phyloP scores from a whole-genome alignment of 2,329 filamentous ascomycete species.

The Claviceps sp. region DNA sequence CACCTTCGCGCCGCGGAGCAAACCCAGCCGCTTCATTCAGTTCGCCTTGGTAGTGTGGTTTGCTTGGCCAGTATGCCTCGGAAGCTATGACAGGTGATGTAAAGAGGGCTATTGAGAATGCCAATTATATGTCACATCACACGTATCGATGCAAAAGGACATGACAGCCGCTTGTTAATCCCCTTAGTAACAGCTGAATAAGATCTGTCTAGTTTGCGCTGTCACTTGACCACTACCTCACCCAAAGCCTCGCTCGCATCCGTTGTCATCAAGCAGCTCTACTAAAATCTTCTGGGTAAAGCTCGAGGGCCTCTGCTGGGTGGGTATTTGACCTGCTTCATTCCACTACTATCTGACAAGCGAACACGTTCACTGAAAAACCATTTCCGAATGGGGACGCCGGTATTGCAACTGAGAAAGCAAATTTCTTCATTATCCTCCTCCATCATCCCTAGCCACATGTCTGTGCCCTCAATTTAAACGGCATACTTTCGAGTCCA shows the following conservation, averaged over 20 bases:
- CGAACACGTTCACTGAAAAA: conserved; percentile 1
- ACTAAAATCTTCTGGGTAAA: conserved; percentile 7
- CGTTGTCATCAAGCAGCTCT: conserved; percentile 12
- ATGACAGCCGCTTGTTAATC: conserved; percentile 20
- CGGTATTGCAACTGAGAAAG: conserved; percentile 6
- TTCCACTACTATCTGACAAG: conserved; percentile 1
- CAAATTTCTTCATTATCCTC: background rate
- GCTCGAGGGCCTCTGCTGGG: background rate
- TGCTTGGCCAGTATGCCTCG: background rate
- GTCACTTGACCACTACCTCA: conserved; percentile 17
- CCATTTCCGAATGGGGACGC: background rate
- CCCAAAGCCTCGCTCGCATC: conserved; percentile 15
- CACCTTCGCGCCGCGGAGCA: too few species aligned
- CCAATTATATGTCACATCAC: conserved; percentile 12
- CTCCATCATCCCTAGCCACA: background rate
- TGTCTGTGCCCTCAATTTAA: conserved; percentile 28
- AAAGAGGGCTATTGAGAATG: background rate
- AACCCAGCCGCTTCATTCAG: too few species aligned
- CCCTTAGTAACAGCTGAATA: conserved; percentile 21
- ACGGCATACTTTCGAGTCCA: conserved; percentile 99
- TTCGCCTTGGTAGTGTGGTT: too few species aligned
- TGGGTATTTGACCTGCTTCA: conserved; percentile 2
- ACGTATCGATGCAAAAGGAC: conserved; percentile 20
- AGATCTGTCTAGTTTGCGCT: conserved; percentile 23
- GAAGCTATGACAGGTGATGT: background rate